Base-by-base conservation (phyloP, 1,284 basidiomycete species). In the Veloboletus limbatus region DNA sequence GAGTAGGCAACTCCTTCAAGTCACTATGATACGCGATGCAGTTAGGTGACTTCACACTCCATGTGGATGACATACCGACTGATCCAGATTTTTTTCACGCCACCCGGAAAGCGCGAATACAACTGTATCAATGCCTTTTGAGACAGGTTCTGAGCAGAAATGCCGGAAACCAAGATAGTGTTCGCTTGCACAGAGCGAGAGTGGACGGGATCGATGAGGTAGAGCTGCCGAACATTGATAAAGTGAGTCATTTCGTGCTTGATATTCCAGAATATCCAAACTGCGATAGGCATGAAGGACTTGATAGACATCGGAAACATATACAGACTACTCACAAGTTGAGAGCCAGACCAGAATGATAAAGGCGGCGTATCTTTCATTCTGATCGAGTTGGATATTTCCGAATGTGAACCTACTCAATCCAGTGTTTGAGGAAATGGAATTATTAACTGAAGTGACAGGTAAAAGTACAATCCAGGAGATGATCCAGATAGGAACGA, bases 1-100 rank as follows among this genome's bases (percentile, higher is more conserved):
- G 64, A 39, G 91, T 82, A 4, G 93, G 92, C 9, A 98, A 74
- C 3, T 91, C 82, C 63, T 91, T 87, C 46, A 94, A 73, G 61
- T 97, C 81, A 21, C 74, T 73, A 39, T 14, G 31, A 13, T 18
- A 30, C 43, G 8, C 8, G 20, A 31, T 33, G 20, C n/a, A 14
- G 36, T 22, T 8, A 36, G 4, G 5, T 9, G 18, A 34, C 4
- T n/a, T 9, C 4, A 30, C 13, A 10, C 1, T 18, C 16, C 22
- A 8, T 5, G 30, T 31, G 14, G 14, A 11, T 54, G 27, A 43
- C 68, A 27, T 50, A 76, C 74, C 85, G 78, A 65, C 92, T 92
- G 33, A 98, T 76, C 95, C 96, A 99, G 26, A 99, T 81, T 49
- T 84, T 82, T 55, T 82, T 84, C 5, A 93, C 86, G 16, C 92